A percentile compares a stretch with the other conserved stretches of the same genome.
Conservation (phyloP, 345 rosid species). For the Arabidopsis arenosa region DNA sequence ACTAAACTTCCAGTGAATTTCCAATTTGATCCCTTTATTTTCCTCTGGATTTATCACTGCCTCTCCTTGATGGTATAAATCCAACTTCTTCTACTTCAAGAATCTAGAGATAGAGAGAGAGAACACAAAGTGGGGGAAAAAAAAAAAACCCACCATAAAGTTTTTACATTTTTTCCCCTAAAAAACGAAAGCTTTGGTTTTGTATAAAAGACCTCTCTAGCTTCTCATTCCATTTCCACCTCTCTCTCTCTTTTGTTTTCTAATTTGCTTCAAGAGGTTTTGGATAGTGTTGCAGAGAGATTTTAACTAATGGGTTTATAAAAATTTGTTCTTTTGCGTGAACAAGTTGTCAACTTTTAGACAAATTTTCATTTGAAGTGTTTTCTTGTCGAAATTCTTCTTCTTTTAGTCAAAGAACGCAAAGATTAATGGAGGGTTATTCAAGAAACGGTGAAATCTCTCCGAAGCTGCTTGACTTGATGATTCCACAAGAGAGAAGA, state of each 20-base stretch:
- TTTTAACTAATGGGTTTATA: neutral
- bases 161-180: conserved; percentile 38
- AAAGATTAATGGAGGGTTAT: conserved; percentile 51
- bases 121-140: conserved; percentile 18
- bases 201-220: conserved; percentile 39
- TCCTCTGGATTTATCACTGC: conserved; percentile 39
- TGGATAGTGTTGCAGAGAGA: conserved; percentile 49
- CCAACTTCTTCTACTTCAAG: conserved; percentile 13
- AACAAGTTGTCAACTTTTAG: conserved; percentile 23
- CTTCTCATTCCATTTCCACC: conserved; percentile 38
- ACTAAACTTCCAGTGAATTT: neutral
- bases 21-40: conserved; percentile 6
- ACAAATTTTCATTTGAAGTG: neutral
- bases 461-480: conserved; percentile 67
- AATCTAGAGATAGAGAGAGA: conserved; percentile 22
- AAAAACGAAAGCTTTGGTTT: conserved; percentile 34
- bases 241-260: conserved; percentile 12
- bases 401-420: conserved; percentile 7
- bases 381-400: neutral
- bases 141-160: conserved; percentile 37
- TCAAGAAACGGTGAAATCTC: conserved; percentile 55
- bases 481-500: conserved; percentile 63
- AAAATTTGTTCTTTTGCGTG: conserved; percentile 15
- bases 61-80: conserved; percentile 16
- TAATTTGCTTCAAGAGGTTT: conserved; percentile 44